Evolutionary conservation across 139 green algal genomes (phyloP), one percentile per base, ranked within the genome.

Genomic region (Axilococcus clingmanii): DNA sequence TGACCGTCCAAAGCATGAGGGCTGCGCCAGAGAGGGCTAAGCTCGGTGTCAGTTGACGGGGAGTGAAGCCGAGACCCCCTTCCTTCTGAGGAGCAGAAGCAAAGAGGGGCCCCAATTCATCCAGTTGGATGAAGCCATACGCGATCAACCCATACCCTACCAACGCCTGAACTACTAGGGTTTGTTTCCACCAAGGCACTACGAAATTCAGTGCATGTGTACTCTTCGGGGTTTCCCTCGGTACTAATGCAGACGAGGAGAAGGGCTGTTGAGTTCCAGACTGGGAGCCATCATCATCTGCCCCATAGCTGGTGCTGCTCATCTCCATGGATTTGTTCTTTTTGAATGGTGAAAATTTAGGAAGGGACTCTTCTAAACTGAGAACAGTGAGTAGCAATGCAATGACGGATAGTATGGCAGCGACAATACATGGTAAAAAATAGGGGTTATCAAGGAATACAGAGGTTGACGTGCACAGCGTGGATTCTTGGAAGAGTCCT

Each of bases 101-200:
- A 47, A 62, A 88, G 43, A 88, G 68, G 15, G 81, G 81, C 3
- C 73, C 54, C n/a, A 83, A 40, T 65, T 88, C 71, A 31, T 63
- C 45, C 24, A 82, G 24, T 1, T 76, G 48, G 40, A 66, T 81
- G 41, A 72, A 84, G 25, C 81, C 23, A 17, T 84, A 71, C 23
- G 69, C 66, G 1, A 59, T 67, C 8, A 52, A 40, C 22, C 65
- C 72, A 49, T 84, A 87, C 30, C 68, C 77, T 19, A 56, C 3
- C 2, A 86, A 56, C 0, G 56, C 52, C 6, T 69, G 48, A 15
- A 72, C 23, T 14, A 85, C 66, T 33, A 61, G 17, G 1, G 30
- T 41, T 29, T 69, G 38, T 4, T 37, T 42, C 44, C 70, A 72
- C 75, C 75, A 83, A 16, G 50, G 34, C 0, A 42, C 6, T n/a